Evolutionary conservation across 1,284 basidiomycete genomes (phyloP).

Genomic region (Neotropicomus parvogracilis): DNA sequence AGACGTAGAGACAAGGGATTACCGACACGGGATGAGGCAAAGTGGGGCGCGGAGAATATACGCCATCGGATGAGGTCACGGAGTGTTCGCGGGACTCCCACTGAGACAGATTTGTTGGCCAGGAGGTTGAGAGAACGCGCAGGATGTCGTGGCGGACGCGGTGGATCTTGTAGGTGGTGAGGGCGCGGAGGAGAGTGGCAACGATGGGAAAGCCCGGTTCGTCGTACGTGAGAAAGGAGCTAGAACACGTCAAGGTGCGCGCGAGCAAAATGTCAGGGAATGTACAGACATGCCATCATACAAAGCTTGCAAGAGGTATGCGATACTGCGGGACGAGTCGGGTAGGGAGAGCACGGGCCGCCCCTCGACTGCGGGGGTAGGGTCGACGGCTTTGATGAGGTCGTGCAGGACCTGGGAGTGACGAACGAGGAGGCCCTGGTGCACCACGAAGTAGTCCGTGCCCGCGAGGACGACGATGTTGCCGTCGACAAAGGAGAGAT

Average conservation of each 20-base stretch:
- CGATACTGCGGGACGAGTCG: slow-evolving; percentile 51
- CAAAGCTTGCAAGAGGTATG: slow-evolving; percentile 52
- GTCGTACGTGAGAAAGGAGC: slow-evolving; percentile 42
- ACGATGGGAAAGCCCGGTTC: slow-evolving; percentile 46
- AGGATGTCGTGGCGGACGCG: slow-evolving; percentile 54
- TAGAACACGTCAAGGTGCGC: slow-evolving; percentile 20
- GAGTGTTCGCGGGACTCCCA: slow-evolving; percentile 64
- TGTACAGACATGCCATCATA: slow-evolving; percentile 57
- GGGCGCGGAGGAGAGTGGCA: slow-evolving; percentile 57
- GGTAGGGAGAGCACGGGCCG: slow-evolving; percentile 49
- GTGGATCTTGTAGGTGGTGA: slow-evolving; percentile 57
- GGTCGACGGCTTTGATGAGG: slow-evolving; percentile 34
- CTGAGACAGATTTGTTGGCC: slow-evolving; percentile 54
- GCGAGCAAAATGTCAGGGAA: background rate
- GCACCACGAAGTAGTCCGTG: slow-evolving; percentile 60
- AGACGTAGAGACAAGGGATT: background rate
- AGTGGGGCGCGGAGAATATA: slow-evolving; percentile 50
- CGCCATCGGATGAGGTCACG: slow-evolving; percentile 44
- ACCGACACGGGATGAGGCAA: slow-evolving; percentile 65
- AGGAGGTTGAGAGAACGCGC: slow-evolving; percentile 45
- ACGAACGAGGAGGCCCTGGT: slow-evolving; percentile 58
- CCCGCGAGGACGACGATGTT: slow-evolving; percentile 59
- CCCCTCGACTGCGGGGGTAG: slow-evolving; percentile 43
- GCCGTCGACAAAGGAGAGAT: slow-evolving; percentile 64
- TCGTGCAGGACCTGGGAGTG: slow-evolving; percentile 52